Conservation (phyloP, 2,329 filamentous ascomycete genomes). For the Colletotrichum musicola region DNA sequence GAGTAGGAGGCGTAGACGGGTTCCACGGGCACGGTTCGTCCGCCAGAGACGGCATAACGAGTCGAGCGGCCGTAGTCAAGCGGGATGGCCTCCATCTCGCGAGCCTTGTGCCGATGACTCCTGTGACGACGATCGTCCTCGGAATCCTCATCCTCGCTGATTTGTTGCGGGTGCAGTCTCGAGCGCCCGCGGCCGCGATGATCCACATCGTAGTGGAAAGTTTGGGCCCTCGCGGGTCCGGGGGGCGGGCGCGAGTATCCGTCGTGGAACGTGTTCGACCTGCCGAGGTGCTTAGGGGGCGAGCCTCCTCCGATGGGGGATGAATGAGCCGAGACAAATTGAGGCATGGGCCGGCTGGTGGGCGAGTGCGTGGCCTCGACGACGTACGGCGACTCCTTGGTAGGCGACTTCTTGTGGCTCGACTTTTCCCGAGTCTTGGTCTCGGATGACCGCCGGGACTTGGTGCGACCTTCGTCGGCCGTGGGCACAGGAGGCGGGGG, state of each 20-base stretch:
- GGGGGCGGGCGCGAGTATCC: slow-evolving; percentile 47
- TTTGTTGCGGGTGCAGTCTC: slow-evolving; percentile 53
- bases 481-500: slow-evolving; percentile 25
- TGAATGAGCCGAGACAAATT: slow-evolving; percentile 45
- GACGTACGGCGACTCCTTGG: slow-evolving; percentile 39
- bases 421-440: slow-evolving; percentile 39
- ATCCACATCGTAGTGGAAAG: slow-evolving; percentile 45
- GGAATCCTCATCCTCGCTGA: slow-evolving; percentile 49
- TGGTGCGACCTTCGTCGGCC: slow-evolving; percentile 38
- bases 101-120: slow-evolving; percentile 50
- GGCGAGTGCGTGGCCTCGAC: slow-evolving; percentile 45
- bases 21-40: slow-evolving; percentile 45
- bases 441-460: slow-evolving; percentile 39
- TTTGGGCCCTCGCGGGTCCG: slow-evolving; percentile 47
- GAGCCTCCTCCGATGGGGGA: slow-evolving; percentile 46
- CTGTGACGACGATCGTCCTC: slow-evolving; percentile 51
- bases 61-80: slow-evolving; percentile 26
- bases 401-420: slow-evolving; percentile 39
- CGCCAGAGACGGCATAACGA: slow-evolving; percentile 38
- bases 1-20: slow-evolving; percentile 44
- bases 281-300: slow-evolving; percentile 48
- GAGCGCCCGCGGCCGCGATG: slow-evolving; percentile 54
- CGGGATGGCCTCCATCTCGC: slow-evolving; percentile 48
- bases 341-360: slow-evolving; percentile 45
- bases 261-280: slow-evolving; percentile 52